Conservation (phyloP, 2,329 filamentous ascomycete species). For the Blastomyces silverae region DNA sequence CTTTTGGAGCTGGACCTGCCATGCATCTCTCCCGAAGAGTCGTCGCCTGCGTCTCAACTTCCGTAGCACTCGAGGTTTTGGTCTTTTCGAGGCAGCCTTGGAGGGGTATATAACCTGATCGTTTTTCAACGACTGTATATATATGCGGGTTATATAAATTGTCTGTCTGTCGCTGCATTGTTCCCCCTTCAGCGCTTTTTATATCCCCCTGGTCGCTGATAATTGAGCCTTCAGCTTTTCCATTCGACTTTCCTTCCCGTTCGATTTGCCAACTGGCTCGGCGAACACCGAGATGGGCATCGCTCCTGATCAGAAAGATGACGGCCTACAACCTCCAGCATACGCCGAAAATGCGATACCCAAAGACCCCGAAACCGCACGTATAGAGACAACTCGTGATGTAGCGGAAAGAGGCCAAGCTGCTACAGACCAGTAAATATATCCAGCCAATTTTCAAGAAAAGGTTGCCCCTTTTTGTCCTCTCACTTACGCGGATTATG, state of each 20-base stretch:
- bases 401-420: constrained; percentile 42
- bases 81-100: neutral
- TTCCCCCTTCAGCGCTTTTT: neutral
- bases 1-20: neutral
- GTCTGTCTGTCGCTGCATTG: neutral
- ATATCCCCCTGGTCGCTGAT: neutral
- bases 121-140: neutral
- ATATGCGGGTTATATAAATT: neutral
- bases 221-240: neutral
- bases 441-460: neutral
- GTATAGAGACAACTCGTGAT: constrained; percentile 25
- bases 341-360: neutral
- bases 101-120: too few relatives aligned
- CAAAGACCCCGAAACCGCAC: neutral
- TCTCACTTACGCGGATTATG: constrained; percentile 4
- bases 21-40: neutral
- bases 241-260: too few relatives aligned
- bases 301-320: neutral
- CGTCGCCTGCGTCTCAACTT: neutral
- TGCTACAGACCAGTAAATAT: constrained; percentile 44
- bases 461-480: constrained; percentile 5
- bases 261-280: neutral
- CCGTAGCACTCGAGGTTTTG: neutral
- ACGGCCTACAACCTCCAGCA: neutral
- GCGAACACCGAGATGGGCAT: neutral